Percentiles rank a stretch among this genome's conserved stretches.
These are phyloP conservation scores for Termitomyces sp. DNA, from an alignment of 768 basidiomycete species.

Conservation along the genomic window DNA sequence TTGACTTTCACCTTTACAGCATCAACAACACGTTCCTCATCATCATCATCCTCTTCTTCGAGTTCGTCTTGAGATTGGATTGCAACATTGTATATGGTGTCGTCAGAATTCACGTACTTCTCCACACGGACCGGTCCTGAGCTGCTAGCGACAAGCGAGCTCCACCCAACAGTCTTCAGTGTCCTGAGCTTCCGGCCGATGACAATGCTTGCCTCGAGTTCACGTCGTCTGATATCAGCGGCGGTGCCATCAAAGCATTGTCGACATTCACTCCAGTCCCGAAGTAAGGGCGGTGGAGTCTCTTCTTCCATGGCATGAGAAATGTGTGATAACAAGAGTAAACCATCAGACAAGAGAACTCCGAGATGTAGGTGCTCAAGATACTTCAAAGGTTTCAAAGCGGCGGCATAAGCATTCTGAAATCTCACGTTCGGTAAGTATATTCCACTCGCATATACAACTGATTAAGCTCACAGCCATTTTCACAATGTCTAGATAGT, in stretches of 20 bases:
- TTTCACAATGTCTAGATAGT: constrained; percentile 32
- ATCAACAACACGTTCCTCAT: not conserved
- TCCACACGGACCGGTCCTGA: not conserved
- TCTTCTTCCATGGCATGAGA: constrained; percentile 30
- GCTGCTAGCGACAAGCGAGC: constrained; percentile 34
- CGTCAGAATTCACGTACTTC: constrained; percentile 8
- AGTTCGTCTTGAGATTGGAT: constrained; percentile 3
- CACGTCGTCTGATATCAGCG: constrained; percentile 31
- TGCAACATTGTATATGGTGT: constrained; percentile 12
- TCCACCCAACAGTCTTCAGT: constrained; percentile 45
- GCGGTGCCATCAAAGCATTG: constrained; percentile 23
- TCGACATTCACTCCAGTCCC: constrained; percentile 30
- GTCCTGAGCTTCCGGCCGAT: constrained; percentile 40
- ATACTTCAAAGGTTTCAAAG: constrained; percentile 39
- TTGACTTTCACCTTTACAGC: not conserved
- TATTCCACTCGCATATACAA: not conserved
- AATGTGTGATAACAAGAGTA: constrained; percentile 42
- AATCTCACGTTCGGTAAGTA: not conserved
- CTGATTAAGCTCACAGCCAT: constrained; percentile 46
- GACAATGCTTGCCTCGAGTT: constrained; percentile 41
- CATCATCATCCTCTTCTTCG: not conserved
- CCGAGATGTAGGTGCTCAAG: constrained; percentile 54
- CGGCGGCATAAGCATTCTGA: constrained; percentile 37
- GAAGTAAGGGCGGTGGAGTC: constrained; percentile 18
- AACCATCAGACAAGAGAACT: constrained; percentile 54